phyloP scores from a whole-genome alignment of 768 basidiomycete genomes.

The Clathrus columnatus region DNA sequence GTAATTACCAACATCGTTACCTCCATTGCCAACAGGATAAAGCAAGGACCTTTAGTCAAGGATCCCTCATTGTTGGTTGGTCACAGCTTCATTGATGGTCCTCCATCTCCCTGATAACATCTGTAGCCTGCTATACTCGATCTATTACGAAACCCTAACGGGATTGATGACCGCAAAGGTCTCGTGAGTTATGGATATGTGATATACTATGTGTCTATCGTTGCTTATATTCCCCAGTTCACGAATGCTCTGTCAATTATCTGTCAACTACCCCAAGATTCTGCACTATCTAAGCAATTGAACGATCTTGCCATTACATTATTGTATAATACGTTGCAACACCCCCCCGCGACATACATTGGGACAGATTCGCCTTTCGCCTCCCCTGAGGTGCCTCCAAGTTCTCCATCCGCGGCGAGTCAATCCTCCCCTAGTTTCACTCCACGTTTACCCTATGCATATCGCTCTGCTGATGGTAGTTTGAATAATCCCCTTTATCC shows the following conservation, averaged over 20 bases:
- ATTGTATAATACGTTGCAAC: slow-evolving; percentile 10
- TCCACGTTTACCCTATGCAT: slow-evolving; percentile 38
- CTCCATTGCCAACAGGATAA: slow-evolving; percentile 20
- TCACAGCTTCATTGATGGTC: slow-evolving; percentile 11
- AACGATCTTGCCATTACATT: slow-evolving; percentile 16
- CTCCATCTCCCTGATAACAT: not conserved
- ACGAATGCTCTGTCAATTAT: slow-evolving; percentile 14
- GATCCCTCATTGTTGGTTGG: slow-evolving; percentile 13
- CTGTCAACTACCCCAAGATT: slow-evolving; percentile 9
- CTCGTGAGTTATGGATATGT: no score
- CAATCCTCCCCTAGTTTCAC: no score
- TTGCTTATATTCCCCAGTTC: slow-evolving; percentile 14
- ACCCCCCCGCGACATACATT: not conserved
- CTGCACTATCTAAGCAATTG: slow-evolving; percentile 1
- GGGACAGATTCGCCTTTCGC: no score
- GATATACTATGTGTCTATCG: slow-evolving; percentile 6
- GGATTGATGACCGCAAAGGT: slow-evolving; percentile 35
- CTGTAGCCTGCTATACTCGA: slow-evolving; percentile 10
- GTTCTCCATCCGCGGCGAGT: no score
- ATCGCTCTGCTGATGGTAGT: slow-evolving; percentile 51
- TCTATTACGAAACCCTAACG: slow-evolving; percentile 15
- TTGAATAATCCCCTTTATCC: slow-evolving; percentile 50
- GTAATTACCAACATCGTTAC: not conserved
- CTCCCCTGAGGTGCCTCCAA: no score
- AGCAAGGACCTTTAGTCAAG: slow-evolving; percentile 10